These are phyloP conservation scores for Globisporangium cederbergense DNA, from an alignment of 352 stramenopile species.

Conservation along the genomic window DNA sequence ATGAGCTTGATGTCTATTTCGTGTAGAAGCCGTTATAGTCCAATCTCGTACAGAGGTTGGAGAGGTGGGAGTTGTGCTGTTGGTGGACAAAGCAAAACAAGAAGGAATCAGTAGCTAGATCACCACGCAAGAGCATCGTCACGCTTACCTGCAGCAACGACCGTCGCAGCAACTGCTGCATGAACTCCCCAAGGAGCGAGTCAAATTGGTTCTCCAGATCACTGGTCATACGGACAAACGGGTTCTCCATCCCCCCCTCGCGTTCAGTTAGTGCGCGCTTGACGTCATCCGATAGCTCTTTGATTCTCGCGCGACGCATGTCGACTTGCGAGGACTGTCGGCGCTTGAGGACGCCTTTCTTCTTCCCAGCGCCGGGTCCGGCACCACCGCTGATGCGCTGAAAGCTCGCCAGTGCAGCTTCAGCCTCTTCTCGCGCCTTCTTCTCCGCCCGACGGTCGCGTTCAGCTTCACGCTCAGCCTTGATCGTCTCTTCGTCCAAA, in stretches of 20 bases:
- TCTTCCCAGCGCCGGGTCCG: constrained; percentile 40
- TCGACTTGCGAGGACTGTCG: constrained; percentile 75
- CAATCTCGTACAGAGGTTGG: constrained; percentile 56
- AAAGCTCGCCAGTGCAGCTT: constrained; percentile 63
- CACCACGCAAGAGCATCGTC: not conserved
- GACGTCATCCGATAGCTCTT: constrained; percentile 76
- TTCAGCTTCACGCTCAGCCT: constrained; percentile 71
- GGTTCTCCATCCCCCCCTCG: constrained; percentile 65
- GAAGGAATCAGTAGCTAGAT: not conserved
- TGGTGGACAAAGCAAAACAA: constrained; percentile 3
- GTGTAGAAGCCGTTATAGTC: constrained; percentile 77
- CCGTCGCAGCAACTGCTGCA: constrained; percentile 83
- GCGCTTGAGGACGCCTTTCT: constrained; percentile 45
- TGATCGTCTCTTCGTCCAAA: constrained; percentile 85
- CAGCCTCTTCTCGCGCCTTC: constrained; percentile 67
- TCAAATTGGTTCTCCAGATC: constrained; percentile 87
- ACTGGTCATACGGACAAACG: constrained; percentile 71
- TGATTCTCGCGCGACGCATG: constrained; percentile 74
- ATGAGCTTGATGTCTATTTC: constrained; percentile 27
- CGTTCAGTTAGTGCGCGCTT: constrained; percentile 65
- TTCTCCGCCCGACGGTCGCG: constrained; percentile 80
- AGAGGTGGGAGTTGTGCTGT: constrained; percentile 66
- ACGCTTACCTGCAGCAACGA: constrained; percentile 70
- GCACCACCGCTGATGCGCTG: constrained; percentile 24
- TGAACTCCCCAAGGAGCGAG: constrained; percentile 83